Conservation (phyloP, 179 eudicot species). For the Beta macrorhiza region DNA sequence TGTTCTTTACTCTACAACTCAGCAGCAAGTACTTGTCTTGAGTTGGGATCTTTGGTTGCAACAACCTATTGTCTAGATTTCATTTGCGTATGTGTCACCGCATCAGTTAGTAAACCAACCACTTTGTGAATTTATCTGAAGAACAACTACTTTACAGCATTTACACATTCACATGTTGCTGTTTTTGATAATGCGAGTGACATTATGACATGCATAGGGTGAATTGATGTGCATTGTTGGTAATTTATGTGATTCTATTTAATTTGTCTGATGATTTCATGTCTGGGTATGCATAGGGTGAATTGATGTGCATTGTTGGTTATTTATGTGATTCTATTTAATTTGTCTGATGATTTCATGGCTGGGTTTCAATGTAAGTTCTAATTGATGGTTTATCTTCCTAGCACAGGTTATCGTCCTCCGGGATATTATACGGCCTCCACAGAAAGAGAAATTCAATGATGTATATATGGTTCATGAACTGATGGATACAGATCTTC, state of each 20-base stretch:
- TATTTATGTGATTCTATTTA: not conserved
- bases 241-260: not conserved
- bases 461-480: conserved; percentile 87
- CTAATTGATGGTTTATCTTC: conserved; percentile 9
- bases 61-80: not conserved
- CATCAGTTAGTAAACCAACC: not conserved
- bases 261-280: conserved; percentile 1
- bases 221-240: conserved; percentile 1
- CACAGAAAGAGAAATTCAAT: conserved; percentile 71
- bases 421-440: conserved; percentile 76
- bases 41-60: not conserved
- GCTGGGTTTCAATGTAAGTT: not conserved
- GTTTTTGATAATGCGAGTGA: not conserved
- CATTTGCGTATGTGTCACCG: not conserved
- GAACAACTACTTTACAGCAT: not conserved
- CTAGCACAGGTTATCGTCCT: conserved; percentile 60
- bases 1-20: not conserved
- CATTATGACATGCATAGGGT: not conserved
- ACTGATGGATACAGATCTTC: conserved; percentile 93
- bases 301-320: not conserved
- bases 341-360: not conserved
- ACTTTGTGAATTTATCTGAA: not conserved
- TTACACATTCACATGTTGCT: not conserved
- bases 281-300: not conserved
- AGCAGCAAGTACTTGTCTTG: not conserved